phyloP scores from a whole-genome alignment of 371 early-diverging fungal species.

The Fennellomyces sp. region DNA sequence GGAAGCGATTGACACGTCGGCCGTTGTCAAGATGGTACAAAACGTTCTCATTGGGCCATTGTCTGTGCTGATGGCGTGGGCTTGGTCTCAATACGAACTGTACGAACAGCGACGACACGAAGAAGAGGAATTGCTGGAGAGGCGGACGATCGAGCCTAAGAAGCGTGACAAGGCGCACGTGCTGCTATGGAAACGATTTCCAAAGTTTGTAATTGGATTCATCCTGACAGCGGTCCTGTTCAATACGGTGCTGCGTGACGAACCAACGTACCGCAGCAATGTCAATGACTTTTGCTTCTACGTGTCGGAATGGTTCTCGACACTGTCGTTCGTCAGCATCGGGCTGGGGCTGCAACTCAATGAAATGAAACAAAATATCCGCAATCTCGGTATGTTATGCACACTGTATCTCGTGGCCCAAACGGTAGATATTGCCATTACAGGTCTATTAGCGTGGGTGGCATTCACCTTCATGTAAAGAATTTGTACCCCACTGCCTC shows the following conservation, averaged over 20 bases:
- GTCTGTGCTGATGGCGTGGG: constrained; percentile 60
- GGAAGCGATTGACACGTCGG: constrained; percentile 57
- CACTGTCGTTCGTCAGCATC: constrained; percentile 65
- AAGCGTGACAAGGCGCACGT: constrained; percentile 28
- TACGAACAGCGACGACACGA: constrained; percentile 30
- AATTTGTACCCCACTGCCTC: not conserved
- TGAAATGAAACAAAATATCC: constrained; percentile 55
- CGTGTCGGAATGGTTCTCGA: constrained; percentile 67
- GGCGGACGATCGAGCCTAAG: constrained; percentile 1
- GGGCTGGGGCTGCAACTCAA: constrained; percentile 60
- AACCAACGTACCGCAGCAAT: constrained; percentile 26
- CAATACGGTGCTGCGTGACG: constrained; percentile 51
- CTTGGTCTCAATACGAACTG: constrained; percentile 58
- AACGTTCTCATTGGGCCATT: constrained; percentile 66
- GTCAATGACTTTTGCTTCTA: constrained; percentile 62
- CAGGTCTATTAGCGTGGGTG: constrained; percentile 54
- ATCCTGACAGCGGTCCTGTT: constrained; percentile 61
- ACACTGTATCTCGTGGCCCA: constrained; percentile 60
- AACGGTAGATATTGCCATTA: constrained; percentile 59
- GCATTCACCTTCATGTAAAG: constrained; percentile 48
- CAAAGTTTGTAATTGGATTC: constrained; percentile 67
- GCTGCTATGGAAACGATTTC: constrained; percentile 61
- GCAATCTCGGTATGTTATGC: constrained; percentile 51
- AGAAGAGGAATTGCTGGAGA: constrained; percentile 23
- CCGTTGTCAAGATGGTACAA: constrained; percentile 70